Percentiles rank a stretch among this genome's conserved stretches.
phyloP scores from a whole-genome alignment of 345 rosid genomes.

The Euphorbia lathyris region DNA sequence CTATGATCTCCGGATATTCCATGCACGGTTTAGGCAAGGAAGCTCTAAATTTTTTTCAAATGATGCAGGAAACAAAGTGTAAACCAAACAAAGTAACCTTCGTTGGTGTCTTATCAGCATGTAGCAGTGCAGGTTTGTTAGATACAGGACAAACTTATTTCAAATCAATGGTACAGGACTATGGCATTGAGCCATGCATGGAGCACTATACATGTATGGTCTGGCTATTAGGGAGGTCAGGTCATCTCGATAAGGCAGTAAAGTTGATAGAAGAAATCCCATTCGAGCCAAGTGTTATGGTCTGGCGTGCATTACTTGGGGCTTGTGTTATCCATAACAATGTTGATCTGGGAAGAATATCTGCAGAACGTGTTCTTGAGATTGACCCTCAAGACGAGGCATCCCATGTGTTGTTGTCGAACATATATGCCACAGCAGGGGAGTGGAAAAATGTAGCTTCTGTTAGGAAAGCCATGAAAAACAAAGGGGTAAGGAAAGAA shows the following conservation, averaged over 20 bases:
- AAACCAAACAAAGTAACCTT: slow-evolving; percentile 65
- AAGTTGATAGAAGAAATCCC: slow-evolving; percentile 67
- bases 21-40: slow-evolving; percentile 61
- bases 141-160: slow-evolving; percentile 63
- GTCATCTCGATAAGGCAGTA: slow-evolving; percentile 64
- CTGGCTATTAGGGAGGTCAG: slow-evolving; percentile 75
- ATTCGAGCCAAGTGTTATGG: slow-evolving; percentile 60
- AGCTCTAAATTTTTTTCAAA: slow-evolving; percentile 51
- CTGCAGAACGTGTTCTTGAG: slow-evolving; percentile 58
- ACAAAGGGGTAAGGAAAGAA: slow-evolving; percentile 67
- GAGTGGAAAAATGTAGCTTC: slow-evolving; percentile 63
- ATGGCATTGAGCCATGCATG: slow-evolving; percentile 62
- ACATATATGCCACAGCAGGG: slow-evolving; percentile 68
- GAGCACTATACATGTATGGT: slow-evolving; percentile 89
- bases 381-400: slow-evolving; percentile 74
- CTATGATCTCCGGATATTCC: slow-evolving; percentile 81
- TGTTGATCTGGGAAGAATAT: slow-evolving; percentile 55
- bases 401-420: slow-evolving; percentile 66
- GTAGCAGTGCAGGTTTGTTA: slow-evolving; percentile 71
- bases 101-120: slow-evolving; percentile 76
- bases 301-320: slow-evolving; percentile 87
- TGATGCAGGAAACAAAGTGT: slow-evolving; percentile 54
- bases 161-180: slow-evolving; percentile 59
- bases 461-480: slow-evolving; percentile 66
- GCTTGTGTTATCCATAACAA: slow-evolving; percentile 71